These are phyloP conservation scores for Anisodus acutangulus DNA, from an alignment of 257 asterid genomes.

Conservation along the genomic window DNA sequence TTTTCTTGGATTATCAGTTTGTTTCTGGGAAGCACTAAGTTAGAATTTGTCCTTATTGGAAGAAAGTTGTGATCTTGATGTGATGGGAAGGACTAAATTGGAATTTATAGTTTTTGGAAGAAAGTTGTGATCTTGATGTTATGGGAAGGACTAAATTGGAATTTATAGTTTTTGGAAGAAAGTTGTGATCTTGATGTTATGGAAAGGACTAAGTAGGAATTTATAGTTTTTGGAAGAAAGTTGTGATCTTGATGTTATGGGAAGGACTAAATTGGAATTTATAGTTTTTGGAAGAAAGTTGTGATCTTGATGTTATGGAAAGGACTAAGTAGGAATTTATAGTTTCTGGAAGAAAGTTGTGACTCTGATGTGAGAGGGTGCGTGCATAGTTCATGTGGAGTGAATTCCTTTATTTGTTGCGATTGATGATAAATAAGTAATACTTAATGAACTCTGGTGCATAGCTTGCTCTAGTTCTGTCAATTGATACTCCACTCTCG, in stretches of 20 bases:
- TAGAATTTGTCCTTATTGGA: too few species aligned
- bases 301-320: background rate
- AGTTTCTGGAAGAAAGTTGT: background rate
- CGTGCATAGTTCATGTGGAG: background rate
- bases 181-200: too few species aligned
- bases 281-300: background rate
- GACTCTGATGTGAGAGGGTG: background rate
- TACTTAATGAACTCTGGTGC: background rate
- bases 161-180: too few species aligned
- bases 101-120: background rate
- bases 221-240: too few species aligned
- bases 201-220: too few species aligned
- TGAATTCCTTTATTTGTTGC: background rate
- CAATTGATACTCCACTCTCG: background rate
- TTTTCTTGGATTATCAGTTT: background rate
- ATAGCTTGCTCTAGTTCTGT: background rate
- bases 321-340: background rate
- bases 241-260: too few species aligned
- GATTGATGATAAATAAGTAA: background rate
- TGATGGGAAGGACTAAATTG: background rate
- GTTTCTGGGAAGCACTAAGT: background rate
- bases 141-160: background rate
- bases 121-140: constrained; percentile 12
- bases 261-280: background rate
- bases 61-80: too few species aligned